Conservation (phyloP, 768 basidiomycete species). For the Macrocybe gigantea region DNA sequence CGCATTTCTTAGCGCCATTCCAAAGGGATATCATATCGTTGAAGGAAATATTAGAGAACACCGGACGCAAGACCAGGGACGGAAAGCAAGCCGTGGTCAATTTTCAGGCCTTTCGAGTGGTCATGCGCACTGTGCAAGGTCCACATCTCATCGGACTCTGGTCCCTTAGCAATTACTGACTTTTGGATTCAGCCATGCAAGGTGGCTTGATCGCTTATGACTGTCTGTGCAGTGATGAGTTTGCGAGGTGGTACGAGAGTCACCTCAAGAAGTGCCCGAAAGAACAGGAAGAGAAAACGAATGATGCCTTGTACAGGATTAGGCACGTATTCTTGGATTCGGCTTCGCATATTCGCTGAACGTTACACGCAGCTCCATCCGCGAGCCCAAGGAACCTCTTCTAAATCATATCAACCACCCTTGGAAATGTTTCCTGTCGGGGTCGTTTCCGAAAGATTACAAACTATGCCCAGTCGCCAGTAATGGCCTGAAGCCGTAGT, state of each 20-base stretch:
- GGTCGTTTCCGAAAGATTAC: too few relatives aligned
- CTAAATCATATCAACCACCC: too few relatives aligned
- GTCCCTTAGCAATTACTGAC: neutral
- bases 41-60: conserved; percentile 14
- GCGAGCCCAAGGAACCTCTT: too few relatives aligned
- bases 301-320: conserved; percentile 8
- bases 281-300: conserved; percentile 4
- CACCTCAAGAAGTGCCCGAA: conserved; percentile 13
- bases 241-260: conserved; percentile 33
- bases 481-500: too few relatives aligned
- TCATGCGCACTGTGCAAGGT: conserved; percentile 30
- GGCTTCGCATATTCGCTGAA: neutral
- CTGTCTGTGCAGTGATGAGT: conserved; percentile 23
- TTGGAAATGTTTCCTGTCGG: too few relatives aligned
- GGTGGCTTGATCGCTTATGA: conserved; percentile 38
- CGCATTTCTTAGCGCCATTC: conserved; percentile 15
- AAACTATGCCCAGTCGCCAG: too few relatives aligned
- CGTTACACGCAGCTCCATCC: too few relatives aligned
- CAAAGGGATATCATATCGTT: conserved; percentile 22
- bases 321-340: conserved; percentile 5
- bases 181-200: conserved; percentile 33
- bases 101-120: conserved; percentile 28
- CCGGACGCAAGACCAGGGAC: conserved; percentile 7
- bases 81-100: conserved; percentile 24
- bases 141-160: neutral